phyloP scores from a whole-genome alignment of 108 stramenopile species.

The Parmales sp. region DNA sequence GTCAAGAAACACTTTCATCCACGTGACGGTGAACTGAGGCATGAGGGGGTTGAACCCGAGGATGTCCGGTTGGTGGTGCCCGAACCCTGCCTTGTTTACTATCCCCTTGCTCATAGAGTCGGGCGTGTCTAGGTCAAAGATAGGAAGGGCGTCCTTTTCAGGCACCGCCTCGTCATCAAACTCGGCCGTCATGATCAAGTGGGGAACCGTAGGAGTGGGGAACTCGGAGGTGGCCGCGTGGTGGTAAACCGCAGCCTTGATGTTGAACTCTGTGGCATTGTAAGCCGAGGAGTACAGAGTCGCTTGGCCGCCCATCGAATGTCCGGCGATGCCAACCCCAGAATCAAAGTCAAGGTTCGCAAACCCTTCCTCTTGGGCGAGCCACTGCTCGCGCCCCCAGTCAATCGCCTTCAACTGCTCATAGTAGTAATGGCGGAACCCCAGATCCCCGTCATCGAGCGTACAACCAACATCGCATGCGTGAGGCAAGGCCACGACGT shows the following conservation, averaged over 20 bases:
- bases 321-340: background rate
- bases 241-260: background rate
- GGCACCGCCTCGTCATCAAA: background rate
- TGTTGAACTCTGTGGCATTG: background rate
- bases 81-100: background rate
- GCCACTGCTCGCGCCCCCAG: background rate
- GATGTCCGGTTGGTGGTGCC: background rate
- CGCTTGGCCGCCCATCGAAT: constrained; percentile 1
- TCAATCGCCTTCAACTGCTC: background rate
- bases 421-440: background rate
- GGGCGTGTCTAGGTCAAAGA: background rate
- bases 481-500: background rate
- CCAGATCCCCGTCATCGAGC: background rate
- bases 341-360: background rate
- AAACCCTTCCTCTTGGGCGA: background rate
- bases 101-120: background rate
- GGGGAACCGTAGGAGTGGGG: background rate
- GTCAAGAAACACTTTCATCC: background rate
- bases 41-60: background rate
- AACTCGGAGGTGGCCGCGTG: background rate
- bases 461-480: background rate
- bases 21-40: background rate
- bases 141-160: background rate
- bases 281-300: background rate
- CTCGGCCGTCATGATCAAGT: background rate